Conservation (phyloP, 2,329 filamentous ascomycete species). For the Penicillium nordicum region DNA sequence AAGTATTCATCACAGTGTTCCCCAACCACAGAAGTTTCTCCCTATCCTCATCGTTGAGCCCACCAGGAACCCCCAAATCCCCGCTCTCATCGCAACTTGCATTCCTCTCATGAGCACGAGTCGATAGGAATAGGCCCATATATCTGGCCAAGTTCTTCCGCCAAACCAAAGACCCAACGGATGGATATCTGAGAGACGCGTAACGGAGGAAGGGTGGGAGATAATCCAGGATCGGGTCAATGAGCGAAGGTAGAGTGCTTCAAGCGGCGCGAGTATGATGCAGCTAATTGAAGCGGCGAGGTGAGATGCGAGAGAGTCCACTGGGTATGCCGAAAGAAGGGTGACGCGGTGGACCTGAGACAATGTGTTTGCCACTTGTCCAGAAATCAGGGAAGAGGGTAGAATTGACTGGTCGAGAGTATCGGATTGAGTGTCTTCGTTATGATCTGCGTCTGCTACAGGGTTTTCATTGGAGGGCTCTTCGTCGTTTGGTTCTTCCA, state of each 20-base stretch:
- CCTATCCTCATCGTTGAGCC: constrained; percentile 40
- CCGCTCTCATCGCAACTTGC: constrained; percentile 36
- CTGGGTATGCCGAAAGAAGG: constrained; percentile 42
- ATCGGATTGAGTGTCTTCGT: constrained; percentile 12
- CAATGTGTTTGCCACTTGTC: constrained; percentile 9
- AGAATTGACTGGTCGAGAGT: constrained; percentile 17
- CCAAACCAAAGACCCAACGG: constrained; percentile 35
- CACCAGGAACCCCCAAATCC: constrained; percentile 39
- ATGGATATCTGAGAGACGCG: constrained; percentile 31
- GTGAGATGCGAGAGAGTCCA: constrained; percentile 43
- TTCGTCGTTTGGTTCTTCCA: constrained; percentile 30
- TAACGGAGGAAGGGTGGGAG: constrained; percentile 22
- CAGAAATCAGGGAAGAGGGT: constrained; percentile 17
- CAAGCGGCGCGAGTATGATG: constrained; percentile 40
- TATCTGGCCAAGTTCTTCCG: constrained; percentile 30
- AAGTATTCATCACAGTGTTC: constrained; percentile 23
- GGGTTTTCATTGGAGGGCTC: constrained; percentile 15
- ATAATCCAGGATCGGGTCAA: constrained; percentile 38
- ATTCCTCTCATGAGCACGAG: constrained; percentile 37
- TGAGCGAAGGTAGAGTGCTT: constrained; percentile 41
- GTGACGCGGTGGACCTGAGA: constrained; percentile 39
- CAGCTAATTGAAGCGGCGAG: constrained; percentile 38
- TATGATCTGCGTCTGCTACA: constrained; percentile 10
- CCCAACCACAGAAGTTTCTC: constrained; percentile 41
- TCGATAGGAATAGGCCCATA: constrained; percentile 36